Percentiles rank a stretch among this genome's conserved stretches.
These are phyloP conservation scores for Fusarium scirpi DNA, from an alignment of 2,329 filamentous ascomycete species.

Conservation along the genomic window DNA sequence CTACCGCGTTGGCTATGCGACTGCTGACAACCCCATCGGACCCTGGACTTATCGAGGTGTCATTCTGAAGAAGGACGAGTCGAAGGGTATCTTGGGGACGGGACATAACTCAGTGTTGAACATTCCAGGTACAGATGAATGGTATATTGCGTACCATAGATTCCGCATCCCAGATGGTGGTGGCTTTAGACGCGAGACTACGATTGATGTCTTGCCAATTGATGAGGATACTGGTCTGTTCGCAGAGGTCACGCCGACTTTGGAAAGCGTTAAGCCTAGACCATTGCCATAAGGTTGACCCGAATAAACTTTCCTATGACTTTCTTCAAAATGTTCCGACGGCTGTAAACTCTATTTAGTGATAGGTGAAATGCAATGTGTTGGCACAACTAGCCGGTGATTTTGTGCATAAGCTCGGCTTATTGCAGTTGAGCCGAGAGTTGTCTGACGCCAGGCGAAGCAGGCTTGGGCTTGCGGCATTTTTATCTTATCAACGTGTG, in stretches of 20 bases:
- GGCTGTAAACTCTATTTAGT: no score
- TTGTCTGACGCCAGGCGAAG: background rate
- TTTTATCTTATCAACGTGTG: no score
- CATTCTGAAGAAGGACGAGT: slow-evolving; percentile 57
- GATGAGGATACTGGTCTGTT: slow-evolving; percentile 55
- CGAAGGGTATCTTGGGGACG: slow-evolving; percentile 58
- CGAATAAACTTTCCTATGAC: background rate
- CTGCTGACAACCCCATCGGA: slow-evolving; percentile 50
- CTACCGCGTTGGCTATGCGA: slow-evolving; percentile 62
- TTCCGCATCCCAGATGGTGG: slow-evolving; percentile 60
- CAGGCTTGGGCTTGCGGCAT: no score
- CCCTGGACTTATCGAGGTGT: slow-evolving; percentile 61
- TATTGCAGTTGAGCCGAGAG: no score
- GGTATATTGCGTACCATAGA: slow-evolving; percentile 64
- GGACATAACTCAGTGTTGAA: slow-evolving; percentile 61
- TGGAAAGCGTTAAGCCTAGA: slow-evolving; percentile 31
- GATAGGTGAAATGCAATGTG: no score
- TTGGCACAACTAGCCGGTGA: no score
- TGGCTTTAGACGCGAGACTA: slow-evolving; percentile 58
- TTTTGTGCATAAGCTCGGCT: no score
- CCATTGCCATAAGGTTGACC: background rate
- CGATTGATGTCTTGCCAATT: slow-evolving; percentile 57
- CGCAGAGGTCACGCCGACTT: slow-evolving; percentile 48
- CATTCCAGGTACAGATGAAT: slow-evolving; percentile 60
- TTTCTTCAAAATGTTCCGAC: no score